These are phyloP conservation scores for Beauveria sp. DNA, from an alignment of 2,329 filamentous ascomycete genomes.

Conservation along the genomic window DNA sequence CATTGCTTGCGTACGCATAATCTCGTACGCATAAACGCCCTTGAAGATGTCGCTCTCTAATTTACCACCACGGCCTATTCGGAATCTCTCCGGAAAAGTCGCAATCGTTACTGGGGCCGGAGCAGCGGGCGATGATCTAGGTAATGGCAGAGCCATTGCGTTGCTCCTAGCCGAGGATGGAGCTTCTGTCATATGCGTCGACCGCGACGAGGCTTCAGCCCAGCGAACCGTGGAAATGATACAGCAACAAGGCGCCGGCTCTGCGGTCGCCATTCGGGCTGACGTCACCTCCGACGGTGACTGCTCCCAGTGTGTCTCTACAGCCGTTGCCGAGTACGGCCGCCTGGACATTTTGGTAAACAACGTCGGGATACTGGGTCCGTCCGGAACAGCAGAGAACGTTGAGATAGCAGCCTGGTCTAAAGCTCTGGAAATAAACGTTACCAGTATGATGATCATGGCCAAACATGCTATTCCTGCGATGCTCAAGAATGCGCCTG, in stretches of 20 bases:
- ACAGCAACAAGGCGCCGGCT: constrained; percentile 27
- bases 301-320: constrained; percentile 36
- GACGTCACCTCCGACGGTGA: constrained; percentile 49
- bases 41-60: not conserved
- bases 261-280: constrained; percentile 34
- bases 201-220: constrained; percentile 42
- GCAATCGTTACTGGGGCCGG: constrained; percentile 46
- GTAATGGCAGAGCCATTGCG: constrained; percentile 51
- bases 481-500: constrained; percentile 44
- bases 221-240: constrained; percentile 47
- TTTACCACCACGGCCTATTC: constrained; percentile 18
- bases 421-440: constrained; percentile 51
- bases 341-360: constrained; percentile 31
- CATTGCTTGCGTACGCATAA: not conserved
- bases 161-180: constrained; percentile 53
- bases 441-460: constrained; percentile 59
- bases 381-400: constrained; percentile 49
- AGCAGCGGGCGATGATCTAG: constrained; percentile 42
- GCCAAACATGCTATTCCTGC: constrained; percentile 51
- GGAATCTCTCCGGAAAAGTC: constrained; percentile 27
- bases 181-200: constrained; percentile 50
- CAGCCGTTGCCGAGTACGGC: constrained; percentile 41
- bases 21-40: not conserved
- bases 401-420: constrained; percentile 53
- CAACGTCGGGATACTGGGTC: constrained; percentile 44